Evolutionary conservation across 208 protist genomes (phyloP).

Genomic region (Leptomonas seymouri): DNA sequence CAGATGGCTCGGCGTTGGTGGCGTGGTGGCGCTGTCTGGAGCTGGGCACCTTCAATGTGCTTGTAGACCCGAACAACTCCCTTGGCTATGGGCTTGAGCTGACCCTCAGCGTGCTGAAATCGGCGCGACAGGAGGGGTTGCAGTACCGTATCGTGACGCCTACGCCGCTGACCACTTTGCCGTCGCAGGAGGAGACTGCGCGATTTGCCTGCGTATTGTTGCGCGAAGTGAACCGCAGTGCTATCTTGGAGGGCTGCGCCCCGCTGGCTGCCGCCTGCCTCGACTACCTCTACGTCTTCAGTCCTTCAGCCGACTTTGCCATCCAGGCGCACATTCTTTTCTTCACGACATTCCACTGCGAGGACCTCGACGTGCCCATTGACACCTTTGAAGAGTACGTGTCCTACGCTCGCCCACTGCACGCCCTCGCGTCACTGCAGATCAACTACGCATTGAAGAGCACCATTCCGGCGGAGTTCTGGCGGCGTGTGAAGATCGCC

Average conservation of each 20-base stretch:
- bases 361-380: slow-evolving; percentile 81
- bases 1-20: slow-evolving; percentile 66
- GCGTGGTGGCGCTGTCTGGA: slow-evolving; percentile 85
- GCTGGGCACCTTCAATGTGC: slow-evolving; percentile 65
- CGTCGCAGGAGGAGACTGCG: slow-evolving; percentile 64
- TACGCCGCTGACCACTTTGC: slow-evolving; percentile 32
- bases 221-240: slow-evolving; percentile 78
- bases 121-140: slow-evolving; percentile 66
- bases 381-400: slow-evolving; percentile 88
- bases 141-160: slow-evolving; percentile 69
- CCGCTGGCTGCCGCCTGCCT: slow-evolving; percentile 85
- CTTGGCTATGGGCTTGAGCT: slow-evolving; percentile 79
- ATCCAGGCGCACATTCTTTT: slow-evolving; percentile 84
- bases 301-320: slow-evolving; percentile 61
- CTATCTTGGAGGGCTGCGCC: slow-evolving; percentile 74
- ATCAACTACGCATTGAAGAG: slow-evolving; percentile 87
- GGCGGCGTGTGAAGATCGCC: slow-evolving; percentile 76
- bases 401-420: slow-evolving; percentile 74
- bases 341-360: slow-evolving; percentile 79
- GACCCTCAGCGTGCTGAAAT: slow-evolving; percentile 67
- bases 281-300: slow-evolving; percentile 84
- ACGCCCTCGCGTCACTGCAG: slow-evolving; percentile 70
- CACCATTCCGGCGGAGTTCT: slow-evolving; percentile 75
- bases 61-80: slow-evolving; percentile 70
- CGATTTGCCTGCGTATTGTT: slow-evolving; percentile 78